Base-by-base conservation (phyloP, 176 grass and related monocot genomes). In the Olyra latifolia region DNA sequence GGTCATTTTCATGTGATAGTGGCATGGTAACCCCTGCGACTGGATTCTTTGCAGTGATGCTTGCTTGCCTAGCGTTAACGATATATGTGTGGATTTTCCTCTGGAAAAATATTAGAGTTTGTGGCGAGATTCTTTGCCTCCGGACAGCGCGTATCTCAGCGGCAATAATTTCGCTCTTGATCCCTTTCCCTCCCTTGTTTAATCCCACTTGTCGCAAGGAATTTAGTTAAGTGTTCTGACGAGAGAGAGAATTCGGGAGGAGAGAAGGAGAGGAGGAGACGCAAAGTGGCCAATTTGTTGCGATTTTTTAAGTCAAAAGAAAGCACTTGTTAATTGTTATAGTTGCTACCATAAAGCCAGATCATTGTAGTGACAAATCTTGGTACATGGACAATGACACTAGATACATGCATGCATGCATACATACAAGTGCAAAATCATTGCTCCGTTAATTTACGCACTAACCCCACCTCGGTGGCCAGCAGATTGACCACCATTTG, bases 31-130 rank as follows among this genome's bases (percentile, higher is more conserved):
- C 81, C 75, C 55, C 32, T 44, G 38, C 52, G 1, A 38, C 35
- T 48, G 85, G 85, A 75, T 84, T 66, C 85, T 70, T 71, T 77
- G 66, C 66, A 64, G 81, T 56, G 74, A 30, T 50, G 72, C 43
- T 11, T 42, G 10, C 38, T 74, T 68, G 66, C 61, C 62, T 85
- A 75, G 70, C 70, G 6, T 89, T 27, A 23, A 84, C 69, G 64
- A 79, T 44, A 4, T 50, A 22, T 52, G 63, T 24, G 10, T 1
- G 68, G 30, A 9, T 35, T 77, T 52, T 48, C 45, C 3, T 62
- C 39, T 0, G 8, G 32, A 35, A 46, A 72, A 83, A 46, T 4
- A 19, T 54, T 82, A 27, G 15, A 7, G 10, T 30, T 40, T 44
- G 52, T 19, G 45, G 32, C 8, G 10, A 54, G 81, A 80, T 80